A percentile compares a stretch with the other conserved stretches of the same genome.
Conservation (phyloP, 805 yeast genomes). For the Pichia phayaonensis region DNA sequence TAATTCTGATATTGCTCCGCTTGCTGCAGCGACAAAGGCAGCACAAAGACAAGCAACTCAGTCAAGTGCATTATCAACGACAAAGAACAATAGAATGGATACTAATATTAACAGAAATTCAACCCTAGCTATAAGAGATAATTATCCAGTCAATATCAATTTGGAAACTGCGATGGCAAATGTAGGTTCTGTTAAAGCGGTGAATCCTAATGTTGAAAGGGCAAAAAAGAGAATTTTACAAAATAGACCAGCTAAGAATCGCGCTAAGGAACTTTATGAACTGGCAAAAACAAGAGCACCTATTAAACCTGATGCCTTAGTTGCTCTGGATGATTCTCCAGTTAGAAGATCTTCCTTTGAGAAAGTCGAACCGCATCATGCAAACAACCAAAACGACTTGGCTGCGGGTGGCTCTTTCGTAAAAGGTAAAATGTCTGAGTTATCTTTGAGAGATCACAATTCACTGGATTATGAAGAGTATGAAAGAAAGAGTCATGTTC, state of each 20-base stretch:
- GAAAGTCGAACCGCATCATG: slow-evolving; percentile 25
- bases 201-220: slow-evolving; percentile 12
- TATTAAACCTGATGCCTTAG: slow-evolving; percentile 8
- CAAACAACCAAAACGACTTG: slow-evolving; percentile 20
- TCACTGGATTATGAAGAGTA: slow-evolving; percentile 1
- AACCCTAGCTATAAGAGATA: background rate
- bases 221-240: slow-evolving; percentile 11
- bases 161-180: background rate
- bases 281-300: slow-evolving; percentile 31
- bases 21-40: slow-evolving; percentile 28
- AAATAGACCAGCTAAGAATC: slow-evolving; percentile 21
- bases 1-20: slow-evolving; percentile 1
- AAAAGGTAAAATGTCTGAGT: slow-evolving; percentile 1
- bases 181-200: slow-evolving; percentile 1
- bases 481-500: slow-evolving; percentile 23
- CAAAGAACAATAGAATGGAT: background rate
- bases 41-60: slow-evolving; percentile 19
- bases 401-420: background rate
- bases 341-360: slow-evolving; percentile 49
- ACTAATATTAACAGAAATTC: background rate
- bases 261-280: slow-evolving; percentile 50
- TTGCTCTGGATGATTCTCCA: slow-evolving; percentile 5
- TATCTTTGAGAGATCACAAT: slow-evolving; percentile 19
- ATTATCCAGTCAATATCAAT: background rate
- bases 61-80: background rate